Base-by-base conservation (phyloP, 164 flowering plant species). In the Nymphaea thermarum region DNA sequence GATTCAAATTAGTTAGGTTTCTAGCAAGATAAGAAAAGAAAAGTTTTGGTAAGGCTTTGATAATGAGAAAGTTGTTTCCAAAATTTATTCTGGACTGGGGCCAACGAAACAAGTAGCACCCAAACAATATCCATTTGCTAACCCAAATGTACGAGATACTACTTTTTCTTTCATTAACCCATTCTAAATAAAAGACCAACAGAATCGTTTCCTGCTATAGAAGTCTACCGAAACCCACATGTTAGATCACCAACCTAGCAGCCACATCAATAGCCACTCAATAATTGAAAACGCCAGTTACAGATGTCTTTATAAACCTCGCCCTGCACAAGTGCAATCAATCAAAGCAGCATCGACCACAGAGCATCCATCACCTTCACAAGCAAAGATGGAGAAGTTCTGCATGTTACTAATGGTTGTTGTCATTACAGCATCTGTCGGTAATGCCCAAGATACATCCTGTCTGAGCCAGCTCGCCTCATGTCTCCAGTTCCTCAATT, bases 401-500 rank as follows among this genome's bases (percentile, higher is more conserved):
- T 51, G 70, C 65, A 62, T n/a, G 43, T 44, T 36, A 36, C 42
- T 65, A n/a, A 14, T 76, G 3, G 66, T 55, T 55, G 44, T 65
- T 66, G 74, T 65, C 43, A 61, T 76, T 41, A 45, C 70, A 64
- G 71, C 45, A n/a, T 66, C 18, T 15, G 55, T 17, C 16, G 44
- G 18, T 44, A 36, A 25, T 11, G 65, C 71, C 47, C 71, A 59
- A 44, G 75, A 74, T 16, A 69, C 70, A 3, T 69, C 81, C 0
- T 87, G 96, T 76, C 42, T 84, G 12, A 80, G 72, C 64, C 68
- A 72, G 74, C 83, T 87, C 0, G 72, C 65, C 25, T 89, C 92
- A 8, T 89, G 96, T 78, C 62, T 85, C 71, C 74, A 73, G 68
- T 89, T 86, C 81, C 82, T 89, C 14, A 77, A 83, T 57, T 73